Conservation (phyloP, 345 rosid genomes). For the Carallia brachiata region DNA sequence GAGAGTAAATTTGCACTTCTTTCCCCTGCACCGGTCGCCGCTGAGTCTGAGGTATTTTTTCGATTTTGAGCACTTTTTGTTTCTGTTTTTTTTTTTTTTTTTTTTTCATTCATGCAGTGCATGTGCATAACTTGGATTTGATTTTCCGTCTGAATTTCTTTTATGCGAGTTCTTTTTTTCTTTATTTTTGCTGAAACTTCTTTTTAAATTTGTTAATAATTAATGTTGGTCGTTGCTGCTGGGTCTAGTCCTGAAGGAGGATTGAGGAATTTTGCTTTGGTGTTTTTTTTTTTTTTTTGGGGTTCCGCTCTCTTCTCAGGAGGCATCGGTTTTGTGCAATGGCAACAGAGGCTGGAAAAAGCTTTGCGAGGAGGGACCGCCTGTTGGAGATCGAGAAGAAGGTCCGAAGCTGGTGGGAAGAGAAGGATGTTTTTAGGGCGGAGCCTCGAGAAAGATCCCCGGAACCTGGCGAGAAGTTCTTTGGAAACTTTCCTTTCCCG, state of each 20-base stretch:
- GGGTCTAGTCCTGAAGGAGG: neutral
- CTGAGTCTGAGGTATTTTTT: conserved; percentile 2
- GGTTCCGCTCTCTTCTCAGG: conserved; percentile 21
- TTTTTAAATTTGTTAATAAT: no score
- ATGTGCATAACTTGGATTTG: no score
- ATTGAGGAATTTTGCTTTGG: neutral
- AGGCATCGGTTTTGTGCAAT: conserved; percentile 41
- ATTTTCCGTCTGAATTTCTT: no score
- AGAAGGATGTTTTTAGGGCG: conserved; percentile 60
- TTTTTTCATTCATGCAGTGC: no score
- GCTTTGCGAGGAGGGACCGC: conserved; percentile 73
- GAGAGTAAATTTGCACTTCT: neutral
- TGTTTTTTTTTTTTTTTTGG: neutral
- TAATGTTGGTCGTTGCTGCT: no score
- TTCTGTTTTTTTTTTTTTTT: no score
- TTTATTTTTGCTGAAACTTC: no score
- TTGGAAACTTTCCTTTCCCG: conserved; percentile 74
- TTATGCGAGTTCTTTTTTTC: no score
- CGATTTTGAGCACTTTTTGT: no score
- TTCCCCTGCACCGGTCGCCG: neutral
- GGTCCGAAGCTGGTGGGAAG: conserved; percentile 64
- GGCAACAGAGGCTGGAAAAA: conserved; percentile 69
- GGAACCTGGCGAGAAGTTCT: conserved; percentile 62
- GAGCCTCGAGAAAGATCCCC: conserved; percentile 52
- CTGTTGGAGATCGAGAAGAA: conserved; percentile 61